phyloP scores from a whole-genome alignment of 495 filamentous ascomycete species.

The Tuber indicum region DNA sequence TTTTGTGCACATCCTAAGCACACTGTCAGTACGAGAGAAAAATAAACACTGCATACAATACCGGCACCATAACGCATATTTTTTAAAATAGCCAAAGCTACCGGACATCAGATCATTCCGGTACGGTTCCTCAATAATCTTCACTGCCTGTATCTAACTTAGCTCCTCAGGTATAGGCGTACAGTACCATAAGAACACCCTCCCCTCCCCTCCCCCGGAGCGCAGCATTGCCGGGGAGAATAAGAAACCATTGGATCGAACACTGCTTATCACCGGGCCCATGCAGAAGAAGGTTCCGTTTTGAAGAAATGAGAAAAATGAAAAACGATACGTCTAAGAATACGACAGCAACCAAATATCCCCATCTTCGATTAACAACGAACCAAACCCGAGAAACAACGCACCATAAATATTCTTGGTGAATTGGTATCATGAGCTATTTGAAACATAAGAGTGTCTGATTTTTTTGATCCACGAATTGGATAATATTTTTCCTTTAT shows the following conservation, averaged over 20 bases:
- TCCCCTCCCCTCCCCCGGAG: neutral
- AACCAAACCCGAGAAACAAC: neutral
- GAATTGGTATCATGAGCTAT: neutral
- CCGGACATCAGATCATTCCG: neutral
- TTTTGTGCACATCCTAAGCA: too few relatives aligned
- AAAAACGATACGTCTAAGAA: neutral
- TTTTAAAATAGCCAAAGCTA: neutral
- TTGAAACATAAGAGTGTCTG: neutral
- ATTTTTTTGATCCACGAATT: neutral
- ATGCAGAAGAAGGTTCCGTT: neutral
- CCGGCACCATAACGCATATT: neutral
- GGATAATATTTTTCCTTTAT: neutral
- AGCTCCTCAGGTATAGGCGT: neutral
- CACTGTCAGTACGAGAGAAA: neutral
- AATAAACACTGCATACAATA: neutral
- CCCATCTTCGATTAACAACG: neutral
- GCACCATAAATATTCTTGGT: neutral
- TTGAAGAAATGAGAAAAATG: too few relatives aligned
- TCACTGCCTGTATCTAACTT: constrained; percentile 3
- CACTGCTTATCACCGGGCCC: neutral
- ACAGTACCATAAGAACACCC: neutral
- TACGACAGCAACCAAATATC: neutral
- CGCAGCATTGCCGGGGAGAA: neutral
- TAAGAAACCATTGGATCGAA: neutral
- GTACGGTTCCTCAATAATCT: neutral